phyloP scores from a whole-genome alignment of 805 yeast species.

The Metschnikowia dekortorum region DNA sequence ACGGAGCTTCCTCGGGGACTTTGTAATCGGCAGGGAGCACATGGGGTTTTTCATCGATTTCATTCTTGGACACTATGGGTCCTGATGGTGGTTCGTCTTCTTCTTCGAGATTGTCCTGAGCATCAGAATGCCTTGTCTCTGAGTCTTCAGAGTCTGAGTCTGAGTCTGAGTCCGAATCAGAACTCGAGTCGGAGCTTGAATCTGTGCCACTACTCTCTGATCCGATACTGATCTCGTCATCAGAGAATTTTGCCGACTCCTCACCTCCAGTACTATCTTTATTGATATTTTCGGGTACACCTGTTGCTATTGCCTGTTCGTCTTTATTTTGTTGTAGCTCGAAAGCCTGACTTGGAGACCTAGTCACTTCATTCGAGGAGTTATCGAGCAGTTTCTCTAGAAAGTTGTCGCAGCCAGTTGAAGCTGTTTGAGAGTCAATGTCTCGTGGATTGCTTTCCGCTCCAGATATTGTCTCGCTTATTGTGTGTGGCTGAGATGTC shows the following conservation, averaged over 20 bases:
- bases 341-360: background rate
- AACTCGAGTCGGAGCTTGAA: background rate
- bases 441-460: background rate
- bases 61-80: constrained; percentile 79
- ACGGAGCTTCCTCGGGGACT: constrained; percentile 56
- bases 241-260: constrained; percentile 9
- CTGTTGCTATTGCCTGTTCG: background rate
- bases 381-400: background rate
- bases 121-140: background rate
- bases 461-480: background rate
- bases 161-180: constrained; percentile 9
- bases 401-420: background rate
- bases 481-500: background rate
- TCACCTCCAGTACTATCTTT: constrained; percentile 4
- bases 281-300: background rate
- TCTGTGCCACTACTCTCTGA: background rate
- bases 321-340: background rate
- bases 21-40: constrained; percentile 61
- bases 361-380: background rate
- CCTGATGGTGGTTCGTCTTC: constrained; percentile 45
- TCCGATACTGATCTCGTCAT: constrained; percentile 15
- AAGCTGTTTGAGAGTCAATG: background rate
- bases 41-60: constrained; percentile 68
- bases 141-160: constrained; percentile 5
- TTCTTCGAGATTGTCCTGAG: constrained; percentile 31